phyloP scores from a whole-genome alignment of 768 basidiomycete genomes.

The Phylloporus sp. region DNA sequence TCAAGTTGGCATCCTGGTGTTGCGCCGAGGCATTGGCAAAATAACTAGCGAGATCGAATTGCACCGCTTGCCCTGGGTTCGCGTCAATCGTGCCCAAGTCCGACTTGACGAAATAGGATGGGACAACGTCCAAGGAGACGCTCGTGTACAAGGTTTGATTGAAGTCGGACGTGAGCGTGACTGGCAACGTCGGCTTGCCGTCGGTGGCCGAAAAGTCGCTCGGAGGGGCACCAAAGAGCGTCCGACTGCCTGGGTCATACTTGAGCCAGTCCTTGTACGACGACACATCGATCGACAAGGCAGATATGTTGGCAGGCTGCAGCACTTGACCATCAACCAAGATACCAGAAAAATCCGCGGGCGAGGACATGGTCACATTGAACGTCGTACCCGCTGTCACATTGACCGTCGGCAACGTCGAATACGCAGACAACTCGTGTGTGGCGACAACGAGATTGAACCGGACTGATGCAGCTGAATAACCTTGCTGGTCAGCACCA shows the following conservation, averaged over 20 bases:
- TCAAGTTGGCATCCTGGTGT: conserved; percentile 47
- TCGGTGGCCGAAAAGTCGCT: conserved; percentile 35
- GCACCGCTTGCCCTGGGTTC: conserved; percentile 46
- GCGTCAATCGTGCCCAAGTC: conserved; percentile 55
- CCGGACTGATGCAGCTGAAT: conserved; percentile 51
- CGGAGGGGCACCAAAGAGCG: conserved; percentile 65
- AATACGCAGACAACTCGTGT: conserved; percentile 58
- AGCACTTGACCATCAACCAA: conserved; percentile 58
- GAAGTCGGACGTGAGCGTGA: conserved; percentile 58
- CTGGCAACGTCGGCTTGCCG: conserved; percentile 45
- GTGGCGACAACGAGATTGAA: conserved; percentile 67
- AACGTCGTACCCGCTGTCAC: conserved; percentile 56
- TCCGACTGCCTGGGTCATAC: conserved; percentile 53
- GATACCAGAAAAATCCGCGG: conserved; percentile 60
- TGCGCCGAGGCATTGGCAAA: conserved; percentile 47
- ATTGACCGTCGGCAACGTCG: conserved; percentile 63
- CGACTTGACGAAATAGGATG: conserved; percentile 66
- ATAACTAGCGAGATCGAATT: conserved; percentile 52
- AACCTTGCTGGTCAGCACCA: conserved; percentile 73
- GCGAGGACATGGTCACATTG: conserved; percentile 48
- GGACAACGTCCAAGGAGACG: conserved; percentile 61
- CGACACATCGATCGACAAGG: conserved; percentile 57
- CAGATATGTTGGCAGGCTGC: conserved; percentile 54
- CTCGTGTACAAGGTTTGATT: conserved; percentile 65
- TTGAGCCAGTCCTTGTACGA: conserved; percentile 53